phyloP scores from a whole-genome alignment of 169 alveolate species.

The Plasmodium reichenowi region DNA sequence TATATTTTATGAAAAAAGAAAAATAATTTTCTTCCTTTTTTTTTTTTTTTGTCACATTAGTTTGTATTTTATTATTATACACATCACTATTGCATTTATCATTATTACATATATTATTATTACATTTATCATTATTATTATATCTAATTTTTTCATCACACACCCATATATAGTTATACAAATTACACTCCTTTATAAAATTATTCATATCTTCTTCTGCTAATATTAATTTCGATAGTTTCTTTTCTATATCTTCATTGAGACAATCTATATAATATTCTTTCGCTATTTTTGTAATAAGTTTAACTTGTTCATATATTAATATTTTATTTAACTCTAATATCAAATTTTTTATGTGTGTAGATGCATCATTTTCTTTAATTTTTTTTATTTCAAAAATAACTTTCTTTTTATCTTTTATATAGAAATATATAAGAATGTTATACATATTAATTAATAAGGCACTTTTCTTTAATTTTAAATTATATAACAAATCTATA shows the following conservation, averaged over 20 bases:
- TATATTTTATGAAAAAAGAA: slow-evolving; percentile 33
- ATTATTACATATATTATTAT: not conserved
- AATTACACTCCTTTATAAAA: not conserved
- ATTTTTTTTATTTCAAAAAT: slow-evolving; percentile 22
- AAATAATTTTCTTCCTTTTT: slow-evolving; percentile 28
- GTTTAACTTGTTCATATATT: slow-evolving; percentile 22
- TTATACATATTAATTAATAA: slow-evolving; percentile 52
- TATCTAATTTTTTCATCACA: not conserved
- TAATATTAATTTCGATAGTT: not conserved
- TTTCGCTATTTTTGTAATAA: slow-evolving; percentile 20
- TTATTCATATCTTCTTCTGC: slow-evolving; percentile 19
- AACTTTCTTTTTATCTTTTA: slow-evolving; percentile 45
- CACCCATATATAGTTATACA: slow-evolving; percentile 64
- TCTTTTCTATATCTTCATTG: not conserved
- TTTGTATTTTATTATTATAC: not conserved
- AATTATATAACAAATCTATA: slow-evolving; percentile 45
- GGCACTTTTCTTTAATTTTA: slow-evolving; percentile 38
- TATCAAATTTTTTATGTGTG: slow-evolving; percentile 25
- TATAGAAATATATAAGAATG: slow-evolving; percentile 23
- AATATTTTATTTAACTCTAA: slow-evolving; percentile 43
- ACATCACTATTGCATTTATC: not conserved
- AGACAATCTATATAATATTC: slow-evolving; percentile 1
- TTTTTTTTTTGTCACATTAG: not conserved
- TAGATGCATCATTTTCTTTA: slow-evolving; percentile 28
- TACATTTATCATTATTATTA: slow-evolving; percentile 1